Evolutionary conservation across 2,329 filamentous ascomycete genomes (phyloP).

Genomic region (Ophiostoma perfectum): DNA sequence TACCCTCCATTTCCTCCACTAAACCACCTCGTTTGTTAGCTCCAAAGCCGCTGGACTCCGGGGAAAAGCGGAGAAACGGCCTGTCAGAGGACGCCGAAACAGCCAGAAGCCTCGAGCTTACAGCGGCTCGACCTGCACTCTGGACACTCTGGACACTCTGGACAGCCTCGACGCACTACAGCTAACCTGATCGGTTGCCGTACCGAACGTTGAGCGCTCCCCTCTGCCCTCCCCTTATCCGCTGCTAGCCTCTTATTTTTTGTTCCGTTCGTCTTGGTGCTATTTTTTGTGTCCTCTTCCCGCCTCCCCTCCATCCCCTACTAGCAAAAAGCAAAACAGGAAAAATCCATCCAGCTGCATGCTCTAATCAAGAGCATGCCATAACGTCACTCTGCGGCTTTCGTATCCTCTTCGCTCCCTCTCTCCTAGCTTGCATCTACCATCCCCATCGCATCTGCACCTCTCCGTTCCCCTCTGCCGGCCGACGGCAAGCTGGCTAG

Average conservation of each 20-base stretch:
- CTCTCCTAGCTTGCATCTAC: neutral
- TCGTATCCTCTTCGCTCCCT: neutral
- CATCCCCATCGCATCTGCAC: neutral
- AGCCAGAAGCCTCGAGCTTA: neutral
- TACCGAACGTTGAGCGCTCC: neutral
- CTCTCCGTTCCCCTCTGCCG: constrained; percentile 13
- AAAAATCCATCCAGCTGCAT: constrained; percentile 10
- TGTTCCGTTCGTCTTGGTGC: neutral
- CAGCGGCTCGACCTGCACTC: neutral
- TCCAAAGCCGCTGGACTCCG: constrained; percentile 17
- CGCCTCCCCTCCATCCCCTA: constrained; percentile 12
- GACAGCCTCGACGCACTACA: neutral
- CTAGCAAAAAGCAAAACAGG: constrained; percentile 15
- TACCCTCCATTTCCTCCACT: neutral
- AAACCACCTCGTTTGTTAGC: neutral
- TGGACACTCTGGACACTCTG: neutral
- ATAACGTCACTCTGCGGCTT: constrained; percentile 18
- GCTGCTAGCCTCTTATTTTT: constrained; percentile 10
- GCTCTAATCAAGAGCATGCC: neutral
- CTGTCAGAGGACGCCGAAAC: neutral
- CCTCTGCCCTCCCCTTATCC: neutral
- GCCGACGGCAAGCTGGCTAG: constrained; percentile 7
- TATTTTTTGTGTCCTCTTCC: constrained; percentile 13
- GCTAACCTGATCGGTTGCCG: neutral
- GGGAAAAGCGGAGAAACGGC: constrained; percentile 22